These are phyloP conservation scores for Nigrospora sphaerica DNA, from an alignment of 2,329 filamentous ascomycete species.

Conservation along the genomic window DNA sequence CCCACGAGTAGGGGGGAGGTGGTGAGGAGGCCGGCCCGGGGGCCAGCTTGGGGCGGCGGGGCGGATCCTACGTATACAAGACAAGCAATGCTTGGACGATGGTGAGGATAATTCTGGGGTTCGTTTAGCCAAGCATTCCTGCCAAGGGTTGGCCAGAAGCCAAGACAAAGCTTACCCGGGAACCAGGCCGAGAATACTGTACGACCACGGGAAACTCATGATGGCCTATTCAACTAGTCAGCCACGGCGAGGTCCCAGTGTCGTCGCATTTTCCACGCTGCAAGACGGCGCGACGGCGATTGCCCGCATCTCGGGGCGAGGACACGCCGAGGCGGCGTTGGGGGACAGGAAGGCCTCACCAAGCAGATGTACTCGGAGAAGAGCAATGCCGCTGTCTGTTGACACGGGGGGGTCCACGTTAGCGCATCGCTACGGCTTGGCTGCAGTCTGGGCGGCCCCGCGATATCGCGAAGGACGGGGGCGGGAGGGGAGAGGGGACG, in stretches of 20 bases:
- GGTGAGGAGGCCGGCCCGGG: background rate
- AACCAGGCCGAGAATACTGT: conserved; percentile 78
- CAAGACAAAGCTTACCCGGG: conserved; percentile 47
- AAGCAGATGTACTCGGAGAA: conserved; percentile 96
- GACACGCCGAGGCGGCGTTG: no score
- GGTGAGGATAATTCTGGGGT: conserved; percentile 62
- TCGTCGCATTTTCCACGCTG: background rate
- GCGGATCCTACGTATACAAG: conserved; percentile 62
- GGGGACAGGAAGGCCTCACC: conserved; percentile 18
- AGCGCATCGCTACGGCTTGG: conserved; percentile 5
- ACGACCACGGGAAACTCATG: conserved; percentile 95
- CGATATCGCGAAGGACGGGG: background rate
- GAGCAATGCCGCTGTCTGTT: conserved; percentile 73
- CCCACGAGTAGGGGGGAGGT: background rate
- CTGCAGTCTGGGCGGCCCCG: conserved; percentile 4
- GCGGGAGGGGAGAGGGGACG: conserved; percentile 9
- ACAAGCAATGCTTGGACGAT: conserved; percentile 71
- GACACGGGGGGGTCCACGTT: conserved; percentile 4
- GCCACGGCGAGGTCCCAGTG: background rate
- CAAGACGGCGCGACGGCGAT: background rate
- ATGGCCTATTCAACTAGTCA: conserved; percentile 42
- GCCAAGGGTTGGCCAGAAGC: conserved; percentile 6
- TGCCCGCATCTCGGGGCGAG: background rate
- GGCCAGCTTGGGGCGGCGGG: conserved; percentile 27
- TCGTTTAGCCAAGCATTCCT: conserved; percentile 1